phyloP scores from a whole-genome alignment of 352 stramenopile genomes.

The Phytophthora syringae region DNA sequence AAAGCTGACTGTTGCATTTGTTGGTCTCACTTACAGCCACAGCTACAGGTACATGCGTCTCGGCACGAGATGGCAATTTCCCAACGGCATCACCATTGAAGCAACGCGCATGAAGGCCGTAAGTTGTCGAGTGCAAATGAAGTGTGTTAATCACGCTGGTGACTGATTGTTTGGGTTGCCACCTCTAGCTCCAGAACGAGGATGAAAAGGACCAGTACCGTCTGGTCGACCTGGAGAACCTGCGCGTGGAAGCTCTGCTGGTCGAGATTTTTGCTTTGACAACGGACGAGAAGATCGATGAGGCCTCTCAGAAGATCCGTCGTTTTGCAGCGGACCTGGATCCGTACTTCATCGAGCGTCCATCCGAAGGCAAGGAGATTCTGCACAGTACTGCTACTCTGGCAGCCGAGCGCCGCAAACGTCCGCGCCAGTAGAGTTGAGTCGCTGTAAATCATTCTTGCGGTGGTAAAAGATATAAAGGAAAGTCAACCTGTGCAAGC shows the following conservation, averaged over 20 bases:
- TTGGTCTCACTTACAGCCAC: constrained; percentile 47
- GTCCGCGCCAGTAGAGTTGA: constrained; percentile 61
- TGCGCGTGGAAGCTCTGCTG: constrained; percentile 83
- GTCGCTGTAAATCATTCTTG: background rate
- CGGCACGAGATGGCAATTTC: constrained; percentile 83
- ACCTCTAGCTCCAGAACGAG: constrained; percentile 70
- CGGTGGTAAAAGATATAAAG: background rate
- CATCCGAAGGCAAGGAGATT: constrained; percentile 87
- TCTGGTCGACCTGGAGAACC: constrained; percentile 84
- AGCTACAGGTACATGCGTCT: constrained; percentile 88
- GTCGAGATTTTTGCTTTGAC: constrained; percentile 88
- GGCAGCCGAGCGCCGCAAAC: constrained; percentile 80
- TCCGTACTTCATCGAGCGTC: constrained; percentile 86
- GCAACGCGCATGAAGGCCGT: constrained; percentile 88
- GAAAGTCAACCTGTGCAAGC: background rate
- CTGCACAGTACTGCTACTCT: constrained; percentile 83
- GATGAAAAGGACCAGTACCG: constrained; percentile 86
- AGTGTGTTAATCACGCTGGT: background rate
- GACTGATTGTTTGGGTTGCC: background rate
- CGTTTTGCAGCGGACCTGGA: constrained; percentile 84
- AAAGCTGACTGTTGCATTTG: constrained; percentile 4
- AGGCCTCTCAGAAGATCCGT: constrained; percentile 82
- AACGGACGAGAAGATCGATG: constrained; percentile 88
- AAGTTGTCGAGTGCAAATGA: constrained; percentile 15
- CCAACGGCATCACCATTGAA: constrained; percentile 86